phyloP scores from a whole-genome alignment of 352 stramenopile species.

The Phytopythium litorale region DNA sequence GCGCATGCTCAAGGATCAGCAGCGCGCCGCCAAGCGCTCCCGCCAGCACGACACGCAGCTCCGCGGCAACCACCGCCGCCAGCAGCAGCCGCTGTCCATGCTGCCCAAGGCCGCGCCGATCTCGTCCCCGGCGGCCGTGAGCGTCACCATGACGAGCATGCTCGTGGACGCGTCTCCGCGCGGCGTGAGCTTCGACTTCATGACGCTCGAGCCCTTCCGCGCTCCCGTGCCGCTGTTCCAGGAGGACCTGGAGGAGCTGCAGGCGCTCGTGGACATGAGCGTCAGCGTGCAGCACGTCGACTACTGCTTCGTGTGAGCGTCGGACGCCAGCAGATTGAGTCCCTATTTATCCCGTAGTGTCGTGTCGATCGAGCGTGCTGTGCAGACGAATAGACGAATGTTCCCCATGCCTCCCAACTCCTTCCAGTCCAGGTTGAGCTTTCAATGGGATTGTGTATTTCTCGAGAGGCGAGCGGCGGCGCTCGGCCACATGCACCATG shows the following conservation, averaged over 20 bases:
- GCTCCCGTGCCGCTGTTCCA: slow-evolving; percentile 26
- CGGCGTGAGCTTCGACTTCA: slow-evolving; percentile 12
- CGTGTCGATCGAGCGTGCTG: neutral
- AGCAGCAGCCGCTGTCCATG: neutral
- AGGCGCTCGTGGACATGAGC: slow-evolving; percentile 26
- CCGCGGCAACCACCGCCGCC: neutral
- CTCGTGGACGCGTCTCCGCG: slow-evolving; percentile 15
- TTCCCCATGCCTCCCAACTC: neutral
- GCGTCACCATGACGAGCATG: neutral
- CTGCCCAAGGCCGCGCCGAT: neutral
- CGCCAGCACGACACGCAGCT: neutral
- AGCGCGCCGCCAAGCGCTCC: slow-evolving; percentile 8
- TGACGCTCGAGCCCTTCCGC: slow-evolving; percentile 30
- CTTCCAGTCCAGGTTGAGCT: neutral
- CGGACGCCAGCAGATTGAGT: no score
- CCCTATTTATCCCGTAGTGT: slow-evolving; percentile 5
- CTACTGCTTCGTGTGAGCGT: neutral
- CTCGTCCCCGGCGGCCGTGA: neutral
- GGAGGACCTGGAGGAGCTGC: slow-evolving; percentile 36
- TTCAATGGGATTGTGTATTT: neutral
- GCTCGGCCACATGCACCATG: neutral
- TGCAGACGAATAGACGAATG: neutral
- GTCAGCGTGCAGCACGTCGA: slow-evolving; percentile 1
- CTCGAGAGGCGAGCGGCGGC: neutral
- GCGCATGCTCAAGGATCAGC: slow-evolving; percentile 18